phyloP scores from a whole-genome alignment of 768 basidiomycete genomes.

The Phylloporus rhodoxanthus region DNA sequence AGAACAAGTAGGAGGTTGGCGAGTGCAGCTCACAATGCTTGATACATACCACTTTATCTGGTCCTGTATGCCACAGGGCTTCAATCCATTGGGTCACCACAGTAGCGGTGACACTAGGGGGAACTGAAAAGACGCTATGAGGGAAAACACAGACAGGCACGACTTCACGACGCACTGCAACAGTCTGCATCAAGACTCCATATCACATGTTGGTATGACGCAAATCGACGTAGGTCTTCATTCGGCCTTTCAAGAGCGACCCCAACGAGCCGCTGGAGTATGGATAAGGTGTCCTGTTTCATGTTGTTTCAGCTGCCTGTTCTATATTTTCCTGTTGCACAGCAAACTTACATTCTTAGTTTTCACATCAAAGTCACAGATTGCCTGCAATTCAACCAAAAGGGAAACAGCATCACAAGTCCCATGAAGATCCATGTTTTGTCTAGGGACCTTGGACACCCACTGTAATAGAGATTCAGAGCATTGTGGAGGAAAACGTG shows the following conservation, averaged over 20 bases:
- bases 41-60: slow-evolving; percentile 8
- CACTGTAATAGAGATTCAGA: slow-evolving; percentile 14
- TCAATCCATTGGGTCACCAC: slow-evolving; percentile 47
- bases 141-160: background rate
- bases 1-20: slow-evolving; percentile 1
- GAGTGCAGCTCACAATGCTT: background rate
- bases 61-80: slow-evolving; percentile 38
- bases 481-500: background rate
- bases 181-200: slow-evolving; percentile 42
- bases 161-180: slow-evolving; percentile 32
- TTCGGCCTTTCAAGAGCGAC: slow-evolving; percentile 32
- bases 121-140: slow-evolving; percentile 23
- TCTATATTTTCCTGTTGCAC: background rate
- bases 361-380: slow-evolving; percentile 10
- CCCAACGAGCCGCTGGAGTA: slow-evolving; percentile 36
- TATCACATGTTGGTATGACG: slow-evolving; percentile 51
- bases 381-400: slow-evolving; percentile 22
- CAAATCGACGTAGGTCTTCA: slow-evolving; percentile 40
- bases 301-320: background rate
- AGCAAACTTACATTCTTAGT: slow-evolving; percentile 15
- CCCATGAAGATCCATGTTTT: background rate
- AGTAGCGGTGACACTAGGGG: slow-evolving; percentile 28
- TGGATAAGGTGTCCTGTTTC: slow-evolving; percentile 12
- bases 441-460: slow-evolving; percentile 6
- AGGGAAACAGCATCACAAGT: slow-evolving; percentile 21